These are phyloP conservation scores for Hypoxylon fragiforme DNA, from an alignment of 495 filamentous ascomycete species.

Conservation along the genomic window DNA sequence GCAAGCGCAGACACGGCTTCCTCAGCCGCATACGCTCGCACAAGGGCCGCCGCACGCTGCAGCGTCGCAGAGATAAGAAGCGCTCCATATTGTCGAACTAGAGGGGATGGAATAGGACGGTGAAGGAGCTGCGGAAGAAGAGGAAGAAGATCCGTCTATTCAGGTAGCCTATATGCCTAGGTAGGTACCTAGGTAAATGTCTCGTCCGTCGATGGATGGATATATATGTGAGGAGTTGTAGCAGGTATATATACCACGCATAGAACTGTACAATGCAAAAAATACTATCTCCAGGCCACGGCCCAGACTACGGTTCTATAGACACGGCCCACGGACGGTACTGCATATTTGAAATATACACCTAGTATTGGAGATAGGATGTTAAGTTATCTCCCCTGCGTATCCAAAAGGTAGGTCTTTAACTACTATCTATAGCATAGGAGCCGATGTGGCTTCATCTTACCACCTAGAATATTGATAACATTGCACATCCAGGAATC, in stretches of 20 bases:
- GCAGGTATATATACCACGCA: slow-evolving; percentile 20
- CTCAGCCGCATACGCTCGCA: slow-evolving; percentile 43
- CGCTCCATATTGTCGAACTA: slow-evolving; percentile 40
- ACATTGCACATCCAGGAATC: too few species aligned
- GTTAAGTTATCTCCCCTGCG: too few species aligned
- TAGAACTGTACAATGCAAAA: slow-evolving; percentile 28
- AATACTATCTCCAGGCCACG: slow-evolving; percentile 1
- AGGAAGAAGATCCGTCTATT: too few species aligned
- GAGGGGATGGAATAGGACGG: neutral
- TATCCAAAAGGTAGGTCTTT: too few species aligned
- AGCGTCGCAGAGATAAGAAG: slow-evolving; percentile 45
- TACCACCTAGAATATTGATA: too few species aligned
- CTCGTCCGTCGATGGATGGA: too few species aligned
- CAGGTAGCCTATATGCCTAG: too few species aligned
- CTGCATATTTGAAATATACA: neutral
- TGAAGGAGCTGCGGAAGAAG: neutral
- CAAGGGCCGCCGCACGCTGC: slow-evolving; percentile 45
- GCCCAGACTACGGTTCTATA: neutral
- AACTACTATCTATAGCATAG: too few species aligned
- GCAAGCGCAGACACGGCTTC: slow-evolving; percentile 53
- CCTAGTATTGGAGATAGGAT: too few species aligned
- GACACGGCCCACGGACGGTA: too few species aligned
- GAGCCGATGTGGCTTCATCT: too few species aligned
- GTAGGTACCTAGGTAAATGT: too few species aligned
- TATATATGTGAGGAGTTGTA: neutral